Evolutionary conservation across 73 alveolate species (phyloP).

Genomic region (Blepharisma stoltei): DNA sequence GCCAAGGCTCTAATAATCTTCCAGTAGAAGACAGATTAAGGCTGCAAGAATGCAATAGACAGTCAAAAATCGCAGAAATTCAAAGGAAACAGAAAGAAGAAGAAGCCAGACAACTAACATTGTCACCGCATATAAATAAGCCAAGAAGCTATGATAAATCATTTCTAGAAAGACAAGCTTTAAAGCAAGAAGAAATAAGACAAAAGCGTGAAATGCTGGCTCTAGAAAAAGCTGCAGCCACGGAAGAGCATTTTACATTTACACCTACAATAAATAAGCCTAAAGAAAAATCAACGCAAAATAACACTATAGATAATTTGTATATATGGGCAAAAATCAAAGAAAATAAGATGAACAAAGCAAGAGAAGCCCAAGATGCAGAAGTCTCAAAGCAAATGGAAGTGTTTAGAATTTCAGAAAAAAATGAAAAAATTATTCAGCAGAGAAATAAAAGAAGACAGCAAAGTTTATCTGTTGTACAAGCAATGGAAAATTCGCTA

Average conservation of each 20-base stretch:
- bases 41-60: too few species aligned
- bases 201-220: neutral
- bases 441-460: too few species aligned
- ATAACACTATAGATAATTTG: neutral
- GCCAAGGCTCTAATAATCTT: too few species aligned
- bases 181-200: neutral
- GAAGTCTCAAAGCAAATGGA: too few species aligned
- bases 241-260: neutral
- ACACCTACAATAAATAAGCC: neutral
- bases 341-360: neutral
- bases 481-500: too few species aligned
- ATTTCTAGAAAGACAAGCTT: conserved; percentile 1
- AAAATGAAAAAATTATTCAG: too few species aligned
- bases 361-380: neutral
- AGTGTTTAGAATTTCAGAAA: too few species aligned
- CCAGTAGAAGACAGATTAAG: too few species aligned
- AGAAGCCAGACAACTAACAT: neutral
- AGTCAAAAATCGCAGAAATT: too few species aligned
- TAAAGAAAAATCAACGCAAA: neutral
- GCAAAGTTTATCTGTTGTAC: too few species aligned
- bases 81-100: neutral
- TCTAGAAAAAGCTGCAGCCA: neutral
- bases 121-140: neutral
- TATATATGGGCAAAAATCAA: conserved; percentile 18
- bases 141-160: too few species aligned